Base-by-base conservation (phyloP, 768 basidiomycete species). In the Pulveroboletus sp. region DNA sequence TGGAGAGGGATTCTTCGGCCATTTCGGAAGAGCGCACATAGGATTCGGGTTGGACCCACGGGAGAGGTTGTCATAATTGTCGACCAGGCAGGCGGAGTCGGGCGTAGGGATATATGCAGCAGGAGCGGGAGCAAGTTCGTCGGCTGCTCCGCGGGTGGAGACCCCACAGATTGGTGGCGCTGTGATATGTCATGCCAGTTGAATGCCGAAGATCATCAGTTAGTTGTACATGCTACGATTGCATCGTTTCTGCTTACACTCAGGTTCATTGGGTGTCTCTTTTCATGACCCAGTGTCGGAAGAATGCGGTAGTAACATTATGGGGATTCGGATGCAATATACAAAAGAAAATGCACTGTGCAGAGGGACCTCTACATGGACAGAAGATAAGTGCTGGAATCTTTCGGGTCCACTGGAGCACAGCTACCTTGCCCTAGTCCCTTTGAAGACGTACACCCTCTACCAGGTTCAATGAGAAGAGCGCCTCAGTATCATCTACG, bases 81-180 rank as follows among this genome's bases (percentile, higher is more conserved):
- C 78, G 48, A 88, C 84, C 57, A 88, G 56, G 41, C 90, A 89
- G 8, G 85, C 86, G 1, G 89, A 89, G 64, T 93, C 92, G 0
- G 96, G 94, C 4, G 89, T 95, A 3, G 96, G 96, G 60, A 99
- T 99, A 69, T 79, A 89, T 0, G 84, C 86, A 45, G 78, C 75
- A 46, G 77, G 76, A 17, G 70, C 69, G 27, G 61, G 73, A 53
- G 53, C 60, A 53, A 49, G 60, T 46, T 69, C 68, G 26, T 69
- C 69, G 23, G 49, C 43, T 3, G 64, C 49, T 8, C 70, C 67
- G 8, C 75, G 69, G 17, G 75, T 70, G 14, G 71, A 49, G 7
- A 71, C 8, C 67, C 57, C 20, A 59, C 61, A 26, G 68, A 62
- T 35, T 75, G 69, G 44, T 76, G 73, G 54, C 78, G 72, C 41